Percentiles rank a stretch among this genome's conserved stretches.
phyloP scores from a whole-genome alignment of 139 green algal species.

The Picochlorum costavermella region DNA sequence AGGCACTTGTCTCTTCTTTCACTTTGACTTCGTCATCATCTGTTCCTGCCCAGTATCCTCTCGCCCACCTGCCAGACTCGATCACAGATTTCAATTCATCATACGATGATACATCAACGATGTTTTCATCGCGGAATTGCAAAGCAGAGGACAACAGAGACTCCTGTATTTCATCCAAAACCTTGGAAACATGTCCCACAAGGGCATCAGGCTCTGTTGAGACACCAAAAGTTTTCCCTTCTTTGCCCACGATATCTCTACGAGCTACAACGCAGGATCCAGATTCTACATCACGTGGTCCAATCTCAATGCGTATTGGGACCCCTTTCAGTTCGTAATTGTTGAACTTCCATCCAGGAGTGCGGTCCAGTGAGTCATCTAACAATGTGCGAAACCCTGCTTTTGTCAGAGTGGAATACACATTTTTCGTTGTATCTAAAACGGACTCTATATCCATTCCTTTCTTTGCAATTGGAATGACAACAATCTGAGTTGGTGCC shows the following conservation, averaged over 20 bases:
- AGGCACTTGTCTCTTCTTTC: conserved; percentile 91
- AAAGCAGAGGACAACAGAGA: conserved; percentile 58
- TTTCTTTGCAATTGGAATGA: conserved; percentile 92
- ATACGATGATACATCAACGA: conserved; percentile 87
- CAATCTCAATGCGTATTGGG: conserved; percentile 71
- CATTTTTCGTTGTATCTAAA: conserved; percentile 37
- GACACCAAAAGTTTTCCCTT: conserved; percentile 90
- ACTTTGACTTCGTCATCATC: conserved; percentile 78
- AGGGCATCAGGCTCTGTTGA: conserved; percentile 57
- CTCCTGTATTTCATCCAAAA: conserved; percentile 54
- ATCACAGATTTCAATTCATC: conserved; percentile 85
- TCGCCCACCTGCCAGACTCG: conserved; percentile 81
- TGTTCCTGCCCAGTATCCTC: conserved; percentile 72
- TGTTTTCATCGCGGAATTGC: conserved; percentile 88
- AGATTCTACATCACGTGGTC: conserved; percentile 77
- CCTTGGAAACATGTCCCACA: conserved; percentile 28
- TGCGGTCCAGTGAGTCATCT: conserved; percentile 65
- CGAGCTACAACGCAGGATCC: conserved; percentile 68
- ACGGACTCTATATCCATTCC: conserved; percentile 57
- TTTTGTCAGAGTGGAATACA: conserved; percentile 44
- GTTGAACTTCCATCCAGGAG: conserved; percentile 95
- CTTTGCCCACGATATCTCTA: conserved; percentile 81
- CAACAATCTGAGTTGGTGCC: conserved; percentile 87
- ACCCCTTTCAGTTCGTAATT: conserved; percentile 93
- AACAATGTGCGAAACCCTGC: conserved; percentile 78